Base-by-base conservation (phyloP, 1,284 basidiomycete genomes). In the Coriolopsis trogii region DNA sequence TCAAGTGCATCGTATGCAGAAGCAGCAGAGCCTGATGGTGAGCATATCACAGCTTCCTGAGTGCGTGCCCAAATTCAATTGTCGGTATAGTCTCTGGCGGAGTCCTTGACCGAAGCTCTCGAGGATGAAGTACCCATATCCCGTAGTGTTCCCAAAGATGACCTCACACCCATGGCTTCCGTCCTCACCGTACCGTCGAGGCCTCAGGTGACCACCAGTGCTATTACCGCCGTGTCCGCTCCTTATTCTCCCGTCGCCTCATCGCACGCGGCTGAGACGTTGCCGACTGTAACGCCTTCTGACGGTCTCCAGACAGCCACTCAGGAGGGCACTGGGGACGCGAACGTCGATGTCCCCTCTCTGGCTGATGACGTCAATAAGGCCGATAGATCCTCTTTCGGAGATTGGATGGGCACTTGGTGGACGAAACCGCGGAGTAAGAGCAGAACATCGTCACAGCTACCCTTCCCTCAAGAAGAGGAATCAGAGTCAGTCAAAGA, bases 71-170 rank as follows among this genome's bases (percentile, higher is more conserved):
- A 43, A 46, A 47, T 46, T 55, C 51, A 42, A n/a, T n/a, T 50
- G 29, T 33, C 40, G 7, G 18, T 21, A 3, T 51, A 91, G 87
- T 87, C 85, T 13, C 71, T 91, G 3, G 73, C 79, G 15, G 85
- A 86, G 52, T 89, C 85, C 0, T 70, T 91, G 28, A 81, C 79
- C 0, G 88, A 90, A 63, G 88, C 88, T 0, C 77, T 91, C 42
- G 77, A 79, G 33, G 87, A 89, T 47, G 82, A 82, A 39, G 81
- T 78, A 2, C 53, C 66, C 0, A 44, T 68, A 7, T 56, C 65
- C 16, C 52, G 53, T 24, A 77, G 67, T 52, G 38, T 73, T 15
- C 66, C 75, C 3, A 67, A 74, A 3, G 66, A 70, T 56, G 62
- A 62, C 45, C 25, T 61, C 70, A 40, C 67, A 15, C 58, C 59